Conservation (phyloP, 345 rosid species). For the rapeseed (Brassica napus) region Da-Ae NC_063437.1:21994501-21995000, state of each 20-base stretch:
- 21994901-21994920: constrained; percentile 75
- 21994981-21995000: constrained; percentile 18
- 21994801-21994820: constrained; percentile 81
- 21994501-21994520: constrained; percentile 13
- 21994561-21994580: constrained; percentile 7
- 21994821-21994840: constrained; percentile 95
- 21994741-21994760: constrained; percentile 89
- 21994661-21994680: constrained; percentile 49
- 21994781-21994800: constrained; percentile 96
- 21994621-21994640: constrained; percentile 12
- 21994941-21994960: constrained; percentile 27
- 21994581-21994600: constrained; percentile 18
- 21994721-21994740: constrained; percentile 98
- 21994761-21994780: constrained; percentile 99
- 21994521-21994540: constrained; percentile 10
- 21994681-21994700: constrained; percentile 48
- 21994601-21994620: constrained; percentile 13
- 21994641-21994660: constrained; percentile 20
- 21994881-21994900: constrained; percentile 98
- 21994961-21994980: constrained; percentile 22
- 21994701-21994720: constrained; percentile 64
- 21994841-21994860: constrained; percentile 87
- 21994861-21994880: constrained; percentile 83
- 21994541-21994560: constrained; percentile 33
- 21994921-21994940: constrained; percentile 20